Evolutionary conservation across 345 rosid species (phyloP), one percentile per base, ranked within the genome.

Genomic region (Euphorbia tirucalli): DNA sequence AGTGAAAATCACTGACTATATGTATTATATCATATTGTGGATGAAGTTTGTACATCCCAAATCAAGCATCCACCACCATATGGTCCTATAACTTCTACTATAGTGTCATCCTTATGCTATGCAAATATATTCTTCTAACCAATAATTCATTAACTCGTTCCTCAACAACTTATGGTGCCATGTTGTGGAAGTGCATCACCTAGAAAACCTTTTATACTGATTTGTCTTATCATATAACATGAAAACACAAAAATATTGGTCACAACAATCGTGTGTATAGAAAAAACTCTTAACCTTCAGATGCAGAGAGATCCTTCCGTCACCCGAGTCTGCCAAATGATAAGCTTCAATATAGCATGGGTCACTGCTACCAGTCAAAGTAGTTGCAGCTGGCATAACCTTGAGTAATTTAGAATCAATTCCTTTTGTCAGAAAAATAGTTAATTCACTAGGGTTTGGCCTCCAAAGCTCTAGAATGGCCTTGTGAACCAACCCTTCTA

Each of bases 381-480:
- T 85, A 75, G 68, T 80, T 56, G 97, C 90, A 74, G 86, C 84
- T 13, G 97, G 99, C 75, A 89, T 83, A 83, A 87, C 84, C 85
- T 89, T 95, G 59, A 90, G 83, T 61, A 86, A 85, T 73, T 89
- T 75, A 32, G 91, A 87, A 65, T 92, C 91, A 18, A 90, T 76
- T 70, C 93, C 96, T 79, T 90, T 90, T 25, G 93, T 84, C 77
- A 95, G 86, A 80, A 92, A 81, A 71, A 87, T 85, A 70, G 91
- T 85, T 75, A 95, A 66, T 68, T 95, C 99, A 76, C 88, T 90
- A 54, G 99, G 97, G 62, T 90, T 81, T 19, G 99, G 99, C 84
- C 93, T 89, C 99, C 98, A 95, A 71, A 95, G 98, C 87, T 95
- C 99, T 75, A 95, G 83, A 81, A 92, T 95, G 61, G 97, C 99